phyloP scores from a whole-genome alignment of 345 rosid species.

The Acer negundo region DNA sequence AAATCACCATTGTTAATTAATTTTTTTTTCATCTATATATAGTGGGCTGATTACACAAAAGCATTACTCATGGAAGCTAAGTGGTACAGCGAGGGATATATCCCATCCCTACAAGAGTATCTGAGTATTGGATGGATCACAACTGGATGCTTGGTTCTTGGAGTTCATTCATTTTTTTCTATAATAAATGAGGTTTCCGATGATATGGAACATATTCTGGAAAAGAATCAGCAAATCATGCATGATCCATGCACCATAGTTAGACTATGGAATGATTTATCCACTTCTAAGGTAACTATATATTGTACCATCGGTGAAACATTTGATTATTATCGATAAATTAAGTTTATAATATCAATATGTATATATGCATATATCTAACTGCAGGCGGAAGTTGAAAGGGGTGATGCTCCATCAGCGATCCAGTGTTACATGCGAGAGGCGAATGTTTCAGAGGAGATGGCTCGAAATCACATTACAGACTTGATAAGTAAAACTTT shows the following conservation, averaged over 20 bases:
- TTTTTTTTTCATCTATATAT: conserved; percentile 1
- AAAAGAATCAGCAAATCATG: conserved; percentile 28
- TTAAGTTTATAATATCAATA: neutral
- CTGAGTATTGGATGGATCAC: conserved; percentile 45
- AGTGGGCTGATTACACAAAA: conserved; percentile 55
- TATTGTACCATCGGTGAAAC: no score
- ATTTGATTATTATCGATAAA: no score
- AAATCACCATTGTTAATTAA: no score
- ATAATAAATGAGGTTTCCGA: conserved; percentile 14
- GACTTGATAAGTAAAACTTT: conserved; percentile 30
- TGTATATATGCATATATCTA: no score
- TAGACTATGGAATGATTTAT: conserved; percentile 52
- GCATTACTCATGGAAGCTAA: conserved; percentile 49
- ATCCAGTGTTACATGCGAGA: conserved; percentile 46
- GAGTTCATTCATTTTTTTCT: conserved; percentile 29
- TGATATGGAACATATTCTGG: conserved; percentile 9
- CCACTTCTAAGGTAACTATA: conserved; percentile 40
- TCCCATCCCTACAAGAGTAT: conserved; percentile 46
- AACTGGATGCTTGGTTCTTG: conserved; percentile 39
- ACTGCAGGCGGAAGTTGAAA: conserved; percentile 49
- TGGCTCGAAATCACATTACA: conserved; percentile 33
- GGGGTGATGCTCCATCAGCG: conserved; percentile 55
- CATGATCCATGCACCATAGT: conserved; percentile 36
- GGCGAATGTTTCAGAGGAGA: conserved; percentile 35
- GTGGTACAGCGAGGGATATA: conserved; percentile 37